A percentile compares a stretch with the other conserved stretches of the same genome.
Evolutionary conservation across 306 rosid species (phyloP).

Genomic region (Vigna unguiculata): DNA sequence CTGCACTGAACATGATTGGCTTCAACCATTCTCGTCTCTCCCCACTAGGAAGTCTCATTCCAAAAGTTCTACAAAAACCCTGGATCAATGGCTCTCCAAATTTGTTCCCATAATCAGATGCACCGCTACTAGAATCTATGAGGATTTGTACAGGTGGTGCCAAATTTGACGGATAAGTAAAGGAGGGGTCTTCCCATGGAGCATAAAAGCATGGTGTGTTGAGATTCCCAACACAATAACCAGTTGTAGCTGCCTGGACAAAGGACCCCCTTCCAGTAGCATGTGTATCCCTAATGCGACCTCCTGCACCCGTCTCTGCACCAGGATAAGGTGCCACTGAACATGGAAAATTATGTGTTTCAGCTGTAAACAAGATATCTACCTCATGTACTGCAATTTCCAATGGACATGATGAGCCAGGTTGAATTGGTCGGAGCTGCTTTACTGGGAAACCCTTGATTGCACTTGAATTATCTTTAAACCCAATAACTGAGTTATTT

Average conservation of each 20-base stretch:
- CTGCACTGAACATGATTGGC: slow-evolving; percentile 96
- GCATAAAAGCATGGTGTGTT: slow-evolving; percentile 71
- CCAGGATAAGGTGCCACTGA: slow-evolving; percentile 99
- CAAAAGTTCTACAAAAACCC: slow-evolving; percentile 93
- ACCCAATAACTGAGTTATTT: slow-evolving; percentile 86
- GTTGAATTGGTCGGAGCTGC: slow-evolving; percentile 71
- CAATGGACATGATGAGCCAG: slow-evolving; percentile 77
- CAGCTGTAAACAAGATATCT: slow-evolving; percentile 88
- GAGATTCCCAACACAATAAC: slow-evolving; percentile 97
- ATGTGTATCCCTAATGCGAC: slow-evolving; percentile 95
- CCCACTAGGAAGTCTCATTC: slow-evolving; percentile 93
- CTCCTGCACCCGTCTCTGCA: slow-evolving; percentile 95
- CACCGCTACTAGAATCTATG: slow-evolving; percentile 88
- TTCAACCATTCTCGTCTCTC: slow-evolving; percentile 97
- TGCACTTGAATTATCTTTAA: slow-evolving; percentile 97
- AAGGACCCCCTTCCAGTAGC: slow-evolving; percentile 94
- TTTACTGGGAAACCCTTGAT: slow-evolving; percentile 80
- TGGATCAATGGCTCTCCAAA: slow-evolving; percentile 99
- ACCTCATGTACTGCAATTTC: slow-evolving; percentile 50
- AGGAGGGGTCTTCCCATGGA: slow-evolving; percentile 93
- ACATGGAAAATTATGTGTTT: slow-evolving; percentile 96
- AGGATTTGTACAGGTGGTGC: slow-evolving; percentile 90
- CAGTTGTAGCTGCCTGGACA: slow-evolving; percentile 90
- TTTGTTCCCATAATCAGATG: slow-evolving; percentile 95
- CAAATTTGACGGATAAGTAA: slow-evolving; percentile 81